Evolutionary conservation across 306 rosid genomes (phyloP).

Genomic region (Malus sylvestris): DNA sequence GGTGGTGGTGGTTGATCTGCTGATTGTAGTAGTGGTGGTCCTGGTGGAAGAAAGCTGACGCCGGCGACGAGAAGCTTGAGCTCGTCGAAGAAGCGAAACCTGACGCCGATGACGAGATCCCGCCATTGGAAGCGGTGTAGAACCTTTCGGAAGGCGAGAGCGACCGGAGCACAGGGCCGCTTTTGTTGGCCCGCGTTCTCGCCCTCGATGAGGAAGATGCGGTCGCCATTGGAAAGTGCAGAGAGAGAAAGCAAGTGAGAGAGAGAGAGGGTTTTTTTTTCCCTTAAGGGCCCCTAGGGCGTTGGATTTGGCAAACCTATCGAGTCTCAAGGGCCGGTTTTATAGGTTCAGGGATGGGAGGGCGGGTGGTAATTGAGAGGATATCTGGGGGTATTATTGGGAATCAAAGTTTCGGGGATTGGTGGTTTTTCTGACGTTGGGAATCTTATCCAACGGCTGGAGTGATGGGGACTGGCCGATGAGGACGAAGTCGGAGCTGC

Average conservation of each 20-base stretch:
- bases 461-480: conserved; percentile 20
- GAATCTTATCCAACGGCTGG: conserved; percentile 69
- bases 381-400: background rate
- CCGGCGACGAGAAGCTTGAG: conserved; percentile 45
- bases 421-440: conserved; percentile 7
- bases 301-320: conserved; percentile 88
- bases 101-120: conserved; percentile 40
- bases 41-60: conserved; percentile 39
- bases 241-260: background rate
- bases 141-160: conserved; percentile 65
- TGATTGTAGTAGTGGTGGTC: conserved; percentile 17
- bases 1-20: conserved; percentile 8
- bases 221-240: conserved; percentile 38
- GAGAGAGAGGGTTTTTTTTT: background rate
- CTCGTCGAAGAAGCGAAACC: conserved; percentile 74
- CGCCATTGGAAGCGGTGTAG: conserved; percentile 45
- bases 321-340: conserved; percentile 60
- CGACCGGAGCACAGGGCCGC: conserved; percentile 73
- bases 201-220: conserved; percentile 25
- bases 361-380: conserved; percentile 19
- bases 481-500: conserved; percentile 32
- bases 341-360: conserved; percentile 32
- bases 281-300: conserved; percentile 50
- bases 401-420: background rate
- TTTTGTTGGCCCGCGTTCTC: conserved; percentile 31